Base-by-base conservation (phyloP, 305 asterid genomes). In the Rubia peregrina region DNA sequence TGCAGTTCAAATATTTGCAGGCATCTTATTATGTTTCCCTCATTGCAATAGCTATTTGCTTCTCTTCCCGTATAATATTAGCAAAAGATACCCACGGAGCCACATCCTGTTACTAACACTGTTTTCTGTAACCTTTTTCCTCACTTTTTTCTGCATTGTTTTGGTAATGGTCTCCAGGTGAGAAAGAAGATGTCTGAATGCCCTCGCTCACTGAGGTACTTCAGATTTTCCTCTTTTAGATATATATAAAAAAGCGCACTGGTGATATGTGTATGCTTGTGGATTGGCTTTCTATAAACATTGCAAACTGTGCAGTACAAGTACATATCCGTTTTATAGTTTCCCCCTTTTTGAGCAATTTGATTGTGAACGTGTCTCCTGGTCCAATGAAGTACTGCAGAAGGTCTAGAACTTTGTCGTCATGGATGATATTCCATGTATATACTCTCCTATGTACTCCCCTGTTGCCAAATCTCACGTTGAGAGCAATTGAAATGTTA, bases 121-220 rank as follows among this genome's bases (percentile, higher is more conserved):
- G 53, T 61, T 65, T 59, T 51, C 61, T 36, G 3, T 26, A 43
- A 59, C 73, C 9, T 70, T 11, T 44, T 42, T 51, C 24, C 61
- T 64, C 51, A 6, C 9, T 57, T 7, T 21, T 57, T 57, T 57
- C 62, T 57, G 16, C 36, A 57, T 68, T 60, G 38, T 43, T 55
- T 74, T 57, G 60, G n/a, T 24, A 12, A 48, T 48, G 61, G 41
- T 69, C 73, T 77, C 67, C 88, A 93, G 98, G 80, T 93, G 30
- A 86, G 96, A 77, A 88, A 75, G 88, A 91, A 88, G 81, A 91
- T 94, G 89, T 83, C 96, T 48, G 97, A 88, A 81, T 84, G 89
- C 73, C 96, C 91, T 59, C 98, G 96, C 74, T 9, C 79, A 66
- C 89, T 77, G 53, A 89, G 98, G 98, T 93, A 78, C 68, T 75